Conservation (phyloP, 192 early-diverging fungal species). For the Backusella morwellensis region DNA sequence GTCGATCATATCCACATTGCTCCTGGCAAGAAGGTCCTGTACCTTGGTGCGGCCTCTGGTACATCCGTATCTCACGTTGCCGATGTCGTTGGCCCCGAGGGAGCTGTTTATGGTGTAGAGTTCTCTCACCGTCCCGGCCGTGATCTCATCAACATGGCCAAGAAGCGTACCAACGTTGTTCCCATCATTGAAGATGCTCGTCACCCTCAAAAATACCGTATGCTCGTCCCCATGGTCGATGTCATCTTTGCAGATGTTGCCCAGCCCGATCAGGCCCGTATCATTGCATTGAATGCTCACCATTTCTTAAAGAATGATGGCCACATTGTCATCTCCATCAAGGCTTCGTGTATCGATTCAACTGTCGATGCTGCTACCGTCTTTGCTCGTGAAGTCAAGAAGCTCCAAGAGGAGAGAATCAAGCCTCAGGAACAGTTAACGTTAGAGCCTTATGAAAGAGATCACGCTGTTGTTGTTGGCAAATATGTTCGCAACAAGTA, state of each 20-base stretch:
- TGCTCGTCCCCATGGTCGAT: conserved; percentile 97
- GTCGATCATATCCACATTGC: conserved; percentile 93
- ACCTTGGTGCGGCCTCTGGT: conserved; percentile 94
- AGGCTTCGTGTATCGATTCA: conserved; percentile 99
- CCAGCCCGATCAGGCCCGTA: conserved; percentile 99
- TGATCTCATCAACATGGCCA: conserved; percentile 99
- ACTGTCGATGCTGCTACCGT: conserved; percentile 94
- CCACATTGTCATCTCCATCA: conserved; percentile 98
- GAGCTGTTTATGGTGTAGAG: conserved; percentile 98
- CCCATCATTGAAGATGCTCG: conserved; percentile 99
- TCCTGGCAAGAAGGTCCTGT: conserved; percentile 96
- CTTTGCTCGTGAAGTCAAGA: conserved; percentile 96
- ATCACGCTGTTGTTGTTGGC: conserved; percentile 97
- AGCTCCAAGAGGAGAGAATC: conserved; percentile 84
- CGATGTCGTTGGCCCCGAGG: conserved; percentile 94
- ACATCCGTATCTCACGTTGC: conserved; percentile 97
- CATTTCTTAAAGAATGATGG: conserved; percentile 97
- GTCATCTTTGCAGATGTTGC: conserved; percentile 99
- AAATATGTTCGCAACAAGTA: conserved; percentile 70
- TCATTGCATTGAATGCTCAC: conserved; percentile 95
- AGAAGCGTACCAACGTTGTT: conserved; percentile 99
- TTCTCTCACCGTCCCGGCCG: conserved; percentile 99
- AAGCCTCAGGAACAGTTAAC: conserved; percentile 97
- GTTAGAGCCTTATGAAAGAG: conserved; percentile 97
- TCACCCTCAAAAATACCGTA: conserved; percentile 99